These are phyloP conservation scores for Fusarium nurragi DNA, from an alignment of 2,329 filamentous ascomycete species.

Conservation along the genomic window DNA sequence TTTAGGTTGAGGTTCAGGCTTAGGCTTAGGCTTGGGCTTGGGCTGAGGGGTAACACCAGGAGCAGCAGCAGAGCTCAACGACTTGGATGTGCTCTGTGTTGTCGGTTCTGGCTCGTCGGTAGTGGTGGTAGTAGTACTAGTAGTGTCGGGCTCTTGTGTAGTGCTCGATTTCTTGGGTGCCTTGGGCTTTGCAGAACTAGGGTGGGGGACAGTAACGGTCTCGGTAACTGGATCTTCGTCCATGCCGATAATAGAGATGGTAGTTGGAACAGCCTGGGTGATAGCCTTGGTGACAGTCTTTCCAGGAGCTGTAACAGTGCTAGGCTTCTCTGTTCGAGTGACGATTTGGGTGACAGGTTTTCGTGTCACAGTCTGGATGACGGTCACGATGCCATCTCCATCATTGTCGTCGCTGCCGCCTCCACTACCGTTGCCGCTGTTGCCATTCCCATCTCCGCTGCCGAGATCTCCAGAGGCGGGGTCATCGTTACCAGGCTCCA, in stretches of 20 bases:
- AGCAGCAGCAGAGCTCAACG: constrained; percentile 9
- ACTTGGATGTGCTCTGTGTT: neutral
- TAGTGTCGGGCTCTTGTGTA: neutral
- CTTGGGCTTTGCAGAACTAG: constrained; percentile 16
- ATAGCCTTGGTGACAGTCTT: constrained; percentile 44
- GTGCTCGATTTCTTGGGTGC: constrained; percentile 4
- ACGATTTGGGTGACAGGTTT: constrained; percentile 43
- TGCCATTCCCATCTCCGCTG: constrained; percentile 30
- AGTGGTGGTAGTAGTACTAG: neutral
- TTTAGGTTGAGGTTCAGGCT: constrained; percentile 8
- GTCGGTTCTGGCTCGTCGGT: neutral
- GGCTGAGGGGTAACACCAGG: constrained; percentile 17
- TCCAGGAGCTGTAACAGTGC: constrained; percentile 43
- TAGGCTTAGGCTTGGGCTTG: constrained; percentile 7
- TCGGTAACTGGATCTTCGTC: constrained; percentile 34
- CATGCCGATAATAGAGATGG: constrained; percentile 48
- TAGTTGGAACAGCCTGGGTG: constrained; percentile 44
- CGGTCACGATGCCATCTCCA: constrained; percentile 44
- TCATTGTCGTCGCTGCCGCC: constrained; percentile 25
- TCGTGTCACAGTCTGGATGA: constrained; percentile 49
- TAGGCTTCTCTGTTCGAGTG: constrained; percentile 41
- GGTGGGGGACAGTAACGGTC: constrained; percentile 42
- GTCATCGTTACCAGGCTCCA: constrained; percentile 48
- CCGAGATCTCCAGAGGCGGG: constrained; percentile 35
- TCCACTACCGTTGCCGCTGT: constrained; percentile 22